Percentiles rank a stretch among this genome's conserved stretches.
Evolutionary conservation across 148 eudicot species (phyloP).

Genomic region (Rhododendron molle): DNA sequence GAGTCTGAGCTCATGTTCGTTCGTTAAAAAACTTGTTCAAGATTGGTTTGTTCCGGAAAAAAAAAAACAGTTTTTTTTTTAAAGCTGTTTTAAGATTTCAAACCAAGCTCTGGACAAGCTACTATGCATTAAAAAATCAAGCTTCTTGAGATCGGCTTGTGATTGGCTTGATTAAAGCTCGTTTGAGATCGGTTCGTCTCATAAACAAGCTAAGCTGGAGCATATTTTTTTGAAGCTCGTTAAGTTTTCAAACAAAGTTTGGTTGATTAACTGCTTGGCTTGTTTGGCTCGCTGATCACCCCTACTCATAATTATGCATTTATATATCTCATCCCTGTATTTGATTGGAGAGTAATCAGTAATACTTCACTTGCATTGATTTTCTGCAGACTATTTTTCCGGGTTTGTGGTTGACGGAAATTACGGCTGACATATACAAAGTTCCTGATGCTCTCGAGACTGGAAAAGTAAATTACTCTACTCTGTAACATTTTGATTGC

Average conservation of each 20-base stretch:
- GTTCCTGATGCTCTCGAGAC: slow-evolving; percentile 33
- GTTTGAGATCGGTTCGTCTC: neutral
- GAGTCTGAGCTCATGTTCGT: neutral
- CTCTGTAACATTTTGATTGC: neutral
- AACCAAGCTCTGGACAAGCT: too few species aligned
- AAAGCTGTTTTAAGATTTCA: neutral
- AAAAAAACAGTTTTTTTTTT: too few species aligned
- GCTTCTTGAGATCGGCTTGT: too few species aligned
- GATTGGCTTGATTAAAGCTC: neutral
- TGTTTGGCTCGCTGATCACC: too few species aligned
- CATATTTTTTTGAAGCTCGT: too few species aligned
- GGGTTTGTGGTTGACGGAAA: slow-evolving; percentile 46
- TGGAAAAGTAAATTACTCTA: slow-evolving; percentile 22
- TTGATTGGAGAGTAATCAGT: neutral
- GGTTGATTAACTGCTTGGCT: too few species aligned
- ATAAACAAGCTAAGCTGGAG: too few species aligned
- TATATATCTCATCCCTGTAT: neutral
- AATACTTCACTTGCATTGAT: neutral
- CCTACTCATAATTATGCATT: too few species aligned
- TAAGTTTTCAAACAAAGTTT: too few species aligned
- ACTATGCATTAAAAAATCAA: too few species aligned
- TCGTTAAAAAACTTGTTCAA: neutral
- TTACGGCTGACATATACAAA: slow-evolving; percentile 40
- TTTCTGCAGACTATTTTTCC: slow-evolving; percentile 42
- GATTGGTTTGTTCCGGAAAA: too few species aligned